phyloP scores from a whole-genome alignment of 306 rosid genomes.

The Potentilla sterilis region DNA sequence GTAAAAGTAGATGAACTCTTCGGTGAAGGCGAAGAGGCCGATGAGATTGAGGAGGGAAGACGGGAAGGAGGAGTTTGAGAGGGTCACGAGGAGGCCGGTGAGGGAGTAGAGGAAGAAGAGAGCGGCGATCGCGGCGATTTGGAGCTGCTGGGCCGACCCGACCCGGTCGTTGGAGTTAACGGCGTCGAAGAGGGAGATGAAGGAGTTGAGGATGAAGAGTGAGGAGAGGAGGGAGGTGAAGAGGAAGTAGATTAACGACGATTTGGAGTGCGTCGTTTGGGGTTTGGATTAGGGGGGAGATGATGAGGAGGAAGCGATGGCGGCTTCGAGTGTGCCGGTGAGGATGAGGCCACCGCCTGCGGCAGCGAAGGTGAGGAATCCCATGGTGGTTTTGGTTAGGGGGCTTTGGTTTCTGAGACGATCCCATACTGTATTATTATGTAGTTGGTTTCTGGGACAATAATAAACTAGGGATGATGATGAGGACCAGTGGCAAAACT shows the following conservation, averaged over 20 bases:
- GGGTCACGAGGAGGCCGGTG: slow-evolving; percentile 34
- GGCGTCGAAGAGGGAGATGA: slow-evolving; percentile 51
- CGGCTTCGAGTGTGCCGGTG: slow-evolving; percentile 55
- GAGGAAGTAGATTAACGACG: slow-evolving; percentile 33
- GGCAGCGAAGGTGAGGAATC: slow-evolving; percentile 42
- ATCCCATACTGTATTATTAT: too few species aligned
- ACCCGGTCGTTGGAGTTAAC: slow-evolving; percentile 49
- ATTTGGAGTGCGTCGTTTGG: not conserved
- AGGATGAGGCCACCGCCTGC: slow-evolving; percentile 63
- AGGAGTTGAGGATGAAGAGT: slow-evolving; percentile 47
- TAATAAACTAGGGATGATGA: too few species aligned
- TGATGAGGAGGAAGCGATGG: slow-evolving; percentile 19
- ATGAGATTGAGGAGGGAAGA: slow-evolving; percentile 38
- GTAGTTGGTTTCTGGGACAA: too few species aligned
- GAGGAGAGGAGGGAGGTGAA: slow-evolving; percentile 35
- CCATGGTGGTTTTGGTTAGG: slow-evolving; percentile 35
- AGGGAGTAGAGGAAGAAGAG: slow-evolving; percentile 62
- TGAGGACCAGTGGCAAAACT: too few species aligned
- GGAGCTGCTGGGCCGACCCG: slow-evolving; percentile 68
- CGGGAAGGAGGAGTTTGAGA: slow-evolving; percentile 32
- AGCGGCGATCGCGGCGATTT: slow-evolving; percentile 42
- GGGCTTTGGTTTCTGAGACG: too few species aligned
- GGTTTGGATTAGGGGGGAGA: not conserved
- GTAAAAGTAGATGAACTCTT: slow-evolving; percentile 73
- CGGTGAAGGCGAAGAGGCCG: slow-evolving; percentile 55